A percentile compares a stretch with the other conserved stretches of the same genome.
Evolutionary conservation across 345 rosid genomes (phyloP).

Genomic region (Noccaea caerulescens): DNA sequence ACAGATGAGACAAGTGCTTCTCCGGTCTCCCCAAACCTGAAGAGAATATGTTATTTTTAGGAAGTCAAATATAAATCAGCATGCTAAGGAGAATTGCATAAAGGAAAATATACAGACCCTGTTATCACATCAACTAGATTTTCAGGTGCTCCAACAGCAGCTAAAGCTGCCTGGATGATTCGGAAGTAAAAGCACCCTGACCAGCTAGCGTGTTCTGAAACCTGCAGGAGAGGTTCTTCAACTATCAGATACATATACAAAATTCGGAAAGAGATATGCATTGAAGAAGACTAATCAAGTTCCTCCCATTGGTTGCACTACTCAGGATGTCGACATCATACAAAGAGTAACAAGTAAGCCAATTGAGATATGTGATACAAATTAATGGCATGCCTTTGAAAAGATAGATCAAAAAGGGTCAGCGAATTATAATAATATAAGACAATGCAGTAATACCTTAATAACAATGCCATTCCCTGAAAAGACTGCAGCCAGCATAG

Average conservation of each 20-base stretch:
- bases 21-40: conserved; percentile 93
- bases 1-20: conserved; percentile 92
- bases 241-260: conserved; percentile 32
- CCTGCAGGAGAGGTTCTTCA: conserved; percentile 49
- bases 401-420: conserved; percentile 9
- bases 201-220: conserved; percentile 96
- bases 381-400: background rate
- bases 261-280: conserved; percentile 7
- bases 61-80: conserved; percentile 16
- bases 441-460: conserved; percentile 54
- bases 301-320: conserved; percentile 10
- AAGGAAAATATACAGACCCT: conserved; percentile 57
- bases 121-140: conserved; percentile 92
- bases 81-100: conserved; percentile 10
- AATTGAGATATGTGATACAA: conserved; percentile 23
- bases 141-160: conserved; percentile 98
- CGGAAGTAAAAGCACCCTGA: conserved; percentile 92
- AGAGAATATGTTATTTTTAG: conserved; percentile 25
- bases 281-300: conserved; percentile 14
- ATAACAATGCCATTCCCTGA: conserved; percentile 94
- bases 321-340: conserved; percentile 17
- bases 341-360: conserved; percentile 17
- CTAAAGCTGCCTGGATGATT: conserved; percentile 93
- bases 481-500: conserved; percentile 96
- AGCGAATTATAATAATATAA: background rate